Evolutionary conservation across 495 filamentous ascomycete genomes (phyloP), one percentile per base, ranked within the genome.

Genomic region (Xylaria curta): DNA sequence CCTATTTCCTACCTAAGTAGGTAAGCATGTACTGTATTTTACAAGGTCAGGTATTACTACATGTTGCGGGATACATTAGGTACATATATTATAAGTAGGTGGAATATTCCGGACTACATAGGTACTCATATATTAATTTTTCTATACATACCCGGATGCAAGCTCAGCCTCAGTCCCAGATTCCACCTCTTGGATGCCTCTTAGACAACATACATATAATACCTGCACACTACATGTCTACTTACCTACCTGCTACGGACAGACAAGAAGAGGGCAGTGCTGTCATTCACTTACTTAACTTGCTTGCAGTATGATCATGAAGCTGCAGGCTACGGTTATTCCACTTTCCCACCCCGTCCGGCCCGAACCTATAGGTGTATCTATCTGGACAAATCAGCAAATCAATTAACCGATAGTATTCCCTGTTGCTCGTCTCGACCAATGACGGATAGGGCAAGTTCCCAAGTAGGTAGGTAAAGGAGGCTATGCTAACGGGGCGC

Each of bases 391-490:
- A 56, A 38, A 38, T 38, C 36, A 38, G 6, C 36, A 38, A 38
- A 38, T 21, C 17, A 31, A 56, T 28, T 15, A 12, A 56, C 15
- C 15, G 26, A 56, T 56, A 38, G 36, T 7, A 56, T 56, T 24
- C 53, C 53, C 53, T 17, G 53, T 19, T 31, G 33, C n/a, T 36
- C 26, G 31, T 59, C 36, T 21, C 56, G 13, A 70, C 44, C 58
- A 70, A 70, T 61, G 44, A n/a, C 28, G 26, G n/a, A 31, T 17
- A 38, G 46, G 42, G 9, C 0, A 21, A 28, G 42, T 62, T 70
- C 68, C 44, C 68, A 62, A 70, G 68, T 62, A 62, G 68, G 68
- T 70, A 70, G 68, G 42, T 63, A 70, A 60, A 53, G 58, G 68
- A 62, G 68, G 66, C 66, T 69, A 61, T 69, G 66, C 58, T n/a